A percentile compares a stretch with the other conserved stretches of the same genome.
These are phyloP conservation scores for Russula sp. DNA, from an alignment of 768 basidiomycete species.

Conservation along the genomic window DNA sequence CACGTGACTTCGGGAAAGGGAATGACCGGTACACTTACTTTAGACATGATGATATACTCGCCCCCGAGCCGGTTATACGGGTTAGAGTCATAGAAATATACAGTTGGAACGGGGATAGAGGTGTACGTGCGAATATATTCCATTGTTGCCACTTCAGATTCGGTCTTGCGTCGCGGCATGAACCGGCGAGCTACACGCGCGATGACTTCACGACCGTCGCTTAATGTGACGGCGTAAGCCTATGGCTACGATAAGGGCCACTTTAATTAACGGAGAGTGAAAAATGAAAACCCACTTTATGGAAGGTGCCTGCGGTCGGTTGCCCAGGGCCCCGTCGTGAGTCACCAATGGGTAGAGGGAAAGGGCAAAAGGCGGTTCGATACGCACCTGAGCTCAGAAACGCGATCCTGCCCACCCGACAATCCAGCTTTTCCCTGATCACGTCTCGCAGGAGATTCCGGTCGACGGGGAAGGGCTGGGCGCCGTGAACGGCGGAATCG, in stretches of 20 bases:
- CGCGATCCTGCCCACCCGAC: constrained; percentile 60
- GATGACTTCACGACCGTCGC: constrained; percentile 55
- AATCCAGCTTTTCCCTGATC: constrained; percentile 60
- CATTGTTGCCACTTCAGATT: constrained; percentile 84
- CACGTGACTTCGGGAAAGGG: not conserved
- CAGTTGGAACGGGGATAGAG: constrained; percentile 63
- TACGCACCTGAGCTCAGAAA: constrained; percentile 71
- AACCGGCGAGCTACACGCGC: constrained; percentile 79
- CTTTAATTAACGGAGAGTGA: constrained; percentile 14
- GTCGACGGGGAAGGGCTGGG: constrained; percentile 70
- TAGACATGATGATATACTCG: constrained; percentile 84
- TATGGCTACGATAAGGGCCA: constrained; percentile 27
- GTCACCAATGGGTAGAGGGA: constrained; percentile 19
- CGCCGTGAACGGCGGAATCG: constrained; percentile 55
- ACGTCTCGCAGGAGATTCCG: constrained; percentile 69
- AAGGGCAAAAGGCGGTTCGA: not conserved
- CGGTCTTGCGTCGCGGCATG: constrained; percentile 82
- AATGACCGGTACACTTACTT: constrained; percentile 41
- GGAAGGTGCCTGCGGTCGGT: constrained; percentile 61
- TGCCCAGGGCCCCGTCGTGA: constrained; percentile 17
- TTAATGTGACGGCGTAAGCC: constrained; percentile 73
- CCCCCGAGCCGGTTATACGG: constrained; percentile 80
- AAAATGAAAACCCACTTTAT: constrained; percentile 48
- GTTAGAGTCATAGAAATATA: constrained; percentile 76
- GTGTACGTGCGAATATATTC: constrained; percentile 70